phyloP scores from a whole-genome alignment of 2,329 filamentous ascomycete species.

The Penicillium crustosum region DNA sequence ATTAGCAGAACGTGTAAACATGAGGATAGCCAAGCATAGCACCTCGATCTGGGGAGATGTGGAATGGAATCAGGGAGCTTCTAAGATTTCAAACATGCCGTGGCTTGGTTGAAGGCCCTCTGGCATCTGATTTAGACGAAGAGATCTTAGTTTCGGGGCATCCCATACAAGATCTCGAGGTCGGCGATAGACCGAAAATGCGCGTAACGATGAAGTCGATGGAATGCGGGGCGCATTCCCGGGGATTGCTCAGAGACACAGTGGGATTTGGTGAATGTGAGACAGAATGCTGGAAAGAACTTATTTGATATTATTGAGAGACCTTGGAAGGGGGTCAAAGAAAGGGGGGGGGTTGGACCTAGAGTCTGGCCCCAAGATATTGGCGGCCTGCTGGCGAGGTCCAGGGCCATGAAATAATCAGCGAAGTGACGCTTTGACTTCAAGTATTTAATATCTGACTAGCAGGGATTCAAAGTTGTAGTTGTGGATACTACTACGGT shows the following conservation, averaged over 20 bases:
- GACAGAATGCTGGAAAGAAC: neutral
- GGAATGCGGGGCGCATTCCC: constrained; percentile 28
- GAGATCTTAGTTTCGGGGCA: neutral
- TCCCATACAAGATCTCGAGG: constrained; percentile 1
- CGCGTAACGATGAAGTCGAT: neutral
- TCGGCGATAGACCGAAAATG: constrained; percentile 13
- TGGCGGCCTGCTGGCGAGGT: neutral
- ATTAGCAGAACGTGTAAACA: constrained; percentile 13
- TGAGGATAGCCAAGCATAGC: constrained; percentile 18
- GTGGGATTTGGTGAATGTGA: neutral
- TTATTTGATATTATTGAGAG: constrained; percentile 8
- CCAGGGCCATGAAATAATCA: neutral
- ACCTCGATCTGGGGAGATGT: constrained; percentile 16
- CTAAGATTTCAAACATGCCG: neutral
- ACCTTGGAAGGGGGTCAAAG: neutral
- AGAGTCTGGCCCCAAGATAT: neutral
- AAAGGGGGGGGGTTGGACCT: neutral
- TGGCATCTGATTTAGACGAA: neutral
- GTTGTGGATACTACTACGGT: neutral
- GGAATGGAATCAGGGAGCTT: constrained; percentile 19
- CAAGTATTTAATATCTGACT: neutral
- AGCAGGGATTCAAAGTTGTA: neutral
- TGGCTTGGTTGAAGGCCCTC: neutral
- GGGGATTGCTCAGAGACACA: constrained; percentile 4
- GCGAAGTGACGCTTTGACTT: neutral